Evolutionary conservation across 768 basidiomycete genomes (phyloP), one percentile per base, ranked within the genome.

Genomic region (Leucocoprinus leucothites): DNA sequence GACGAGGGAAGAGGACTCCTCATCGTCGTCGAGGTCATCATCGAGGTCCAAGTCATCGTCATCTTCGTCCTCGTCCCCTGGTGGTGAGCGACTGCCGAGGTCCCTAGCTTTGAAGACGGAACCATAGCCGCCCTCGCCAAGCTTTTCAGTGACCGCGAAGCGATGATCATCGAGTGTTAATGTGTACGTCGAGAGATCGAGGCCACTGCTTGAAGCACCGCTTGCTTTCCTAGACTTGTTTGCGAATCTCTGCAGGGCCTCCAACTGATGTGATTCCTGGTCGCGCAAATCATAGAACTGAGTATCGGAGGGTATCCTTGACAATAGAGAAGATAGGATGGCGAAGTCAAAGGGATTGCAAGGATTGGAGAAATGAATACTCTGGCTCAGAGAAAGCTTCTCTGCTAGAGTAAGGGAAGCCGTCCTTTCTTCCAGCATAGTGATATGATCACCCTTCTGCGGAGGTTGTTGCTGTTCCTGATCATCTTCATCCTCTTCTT

Each of bases 51-150:
- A 76, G 3, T 78, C 76, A 2, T 78, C 78, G 5, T 76, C 67
- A 51, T 71, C 66, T 18, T 82, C 83, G 8, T 76, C 78, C 19
- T 81, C 79, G 9, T 80, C 76, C 9, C 82, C 82, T 2, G 74
- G 72, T 0, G 69, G 65, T 47, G 51, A 46, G 58, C 65, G 72
- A 25, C 72, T 71, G 6, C 82, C 77, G 9, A 79, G 70, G 64
- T 86, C 80, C 53, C 80, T 79, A 3, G 90, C 91, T 58, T 87
- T 82, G 75, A 96, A 99, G n/a, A 99, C 97, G 2, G 88, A 82
- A 2, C 96, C 97, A 63, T 96, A 99, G 0, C 95, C 93, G 4
- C 97, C 97, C 71, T 99, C 97, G 16, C 97, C 97, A 21, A 99
- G 78, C 68, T 98, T 99, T 58, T 89, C 89, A 2, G 78, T 72